Conservation (phyloP, 2,329 filamentous ascomycete species). For the Penicillium digitatum region DNA sequence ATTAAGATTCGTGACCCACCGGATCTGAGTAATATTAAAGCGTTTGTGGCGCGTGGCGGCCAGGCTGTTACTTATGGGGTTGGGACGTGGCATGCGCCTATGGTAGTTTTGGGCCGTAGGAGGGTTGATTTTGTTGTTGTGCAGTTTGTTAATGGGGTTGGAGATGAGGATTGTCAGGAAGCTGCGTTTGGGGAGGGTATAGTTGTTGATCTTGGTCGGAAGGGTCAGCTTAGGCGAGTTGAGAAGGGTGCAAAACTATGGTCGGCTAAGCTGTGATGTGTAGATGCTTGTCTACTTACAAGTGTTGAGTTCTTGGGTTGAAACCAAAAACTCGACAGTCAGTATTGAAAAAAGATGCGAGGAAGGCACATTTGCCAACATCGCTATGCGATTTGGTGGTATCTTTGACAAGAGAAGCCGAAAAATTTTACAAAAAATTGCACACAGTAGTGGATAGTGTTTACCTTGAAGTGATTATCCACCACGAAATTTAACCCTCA, state of each 20-base stretch:
- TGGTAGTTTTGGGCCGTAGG: slow-evolving; percentile 73
- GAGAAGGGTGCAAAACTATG: slow-evolving; percentile 15
- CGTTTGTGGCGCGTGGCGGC: slow-evolving; percentile 71
- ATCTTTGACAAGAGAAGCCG: not conserved
- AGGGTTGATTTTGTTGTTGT: slow-evolving; percentile 82
- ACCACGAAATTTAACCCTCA: not conserved
- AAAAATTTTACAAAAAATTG: slow-evolving; percentile 7
- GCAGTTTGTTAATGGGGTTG: slow-evolving; percentile 82
- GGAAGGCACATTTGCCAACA: not conserved
- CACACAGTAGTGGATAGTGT: too few species aligned
- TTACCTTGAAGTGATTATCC: not conserved
- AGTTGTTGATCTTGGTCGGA: slow-evolving; percentile 30
- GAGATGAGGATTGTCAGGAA: slow-evolving; percentile 83
- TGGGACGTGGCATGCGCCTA: slow-evolving; percentile 94
- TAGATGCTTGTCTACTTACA: not conserved
- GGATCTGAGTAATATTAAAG: slow-evolving; percentile 65
- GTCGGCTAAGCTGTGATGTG: slow-evolving; percentile 19
- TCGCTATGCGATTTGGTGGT: not conserved
- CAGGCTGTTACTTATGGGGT: slow-evolving; percentile 90
- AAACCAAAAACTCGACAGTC: not conserved
- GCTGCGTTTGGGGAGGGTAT: slow-evolving; percentile 49
- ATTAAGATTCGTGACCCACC: slow-evolving; percentile 54
- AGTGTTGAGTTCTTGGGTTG: not conserved
- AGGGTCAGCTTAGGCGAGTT: slow-evolving; percentile 19
- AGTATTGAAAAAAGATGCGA: not conserved